Percentiles rank a stretch among this genome's conserved stretches.
phyloP scores from a whole-genome alignment of 2,329 filamentous ascomycete species.

The Trichoderma sp. region DNA sequence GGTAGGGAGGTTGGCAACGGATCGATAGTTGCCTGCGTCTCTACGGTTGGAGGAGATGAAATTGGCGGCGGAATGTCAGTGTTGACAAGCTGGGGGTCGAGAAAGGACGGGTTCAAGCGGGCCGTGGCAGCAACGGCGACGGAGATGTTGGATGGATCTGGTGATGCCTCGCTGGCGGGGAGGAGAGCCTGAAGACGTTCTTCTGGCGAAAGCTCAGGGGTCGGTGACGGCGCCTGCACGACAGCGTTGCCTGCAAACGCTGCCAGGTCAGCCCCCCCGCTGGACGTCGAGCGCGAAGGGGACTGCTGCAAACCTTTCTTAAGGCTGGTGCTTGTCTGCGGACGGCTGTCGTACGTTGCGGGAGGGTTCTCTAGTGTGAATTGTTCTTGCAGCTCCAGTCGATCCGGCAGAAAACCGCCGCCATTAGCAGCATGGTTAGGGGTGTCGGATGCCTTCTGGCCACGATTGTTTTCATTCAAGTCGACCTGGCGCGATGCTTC shows the following conservation, averaged over 20 bases:
- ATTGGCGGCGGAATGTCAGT: constrained; percentile 31
- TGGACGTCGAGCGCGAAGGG: background rate
- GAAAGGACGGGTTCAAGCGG: constrained; percentile 51
- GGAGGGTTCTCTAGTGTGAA: constrained; percentile 57
- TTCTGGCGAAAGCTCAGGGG: constrained; percentile 42
- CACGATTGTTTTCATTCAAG: constrained; percentile 57
- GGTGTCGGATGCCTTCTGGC: constrained; percentile 38
- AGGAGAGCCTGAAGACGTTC: constrained; percentile 50
- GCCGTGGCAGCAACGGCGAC: constrained; percentile 57
- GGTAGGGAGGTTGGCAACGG: background rate
- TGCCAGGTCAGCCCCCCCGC: constrained; percentile 18
- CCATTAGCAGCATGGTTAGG: constrained; percentile 29
- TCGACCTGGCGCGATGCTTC: constrained; percentile 83
- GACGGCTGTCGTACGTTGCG: constrained; percentile 43
- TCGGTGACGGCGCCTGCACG: constrained; percentile 23
- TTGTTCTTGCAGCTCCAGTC: constrained; percentile 56
- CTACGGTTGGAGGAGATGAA: constrained; percentile 31
- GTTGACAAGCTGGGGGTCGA: constrained; percentile 49
- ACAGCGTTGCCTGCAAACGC: constrained; percentile 17
- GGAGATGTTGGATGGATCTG: constrained; percentile 49
- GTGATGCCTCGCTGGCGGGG: constrained; percentile 35
- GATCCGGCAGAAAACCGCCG: constrained; percentile 29
- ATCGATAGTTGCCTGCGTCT: constrained; percentile 14
- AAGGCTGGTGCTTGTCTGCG: constrained; percentile 23
- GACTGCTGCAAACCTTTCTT: constrained; percentile 27